Base-by-base conservation (phyloP, 1,139 yeast species). In the Sugiyamaella grinbergsii region DNA sequence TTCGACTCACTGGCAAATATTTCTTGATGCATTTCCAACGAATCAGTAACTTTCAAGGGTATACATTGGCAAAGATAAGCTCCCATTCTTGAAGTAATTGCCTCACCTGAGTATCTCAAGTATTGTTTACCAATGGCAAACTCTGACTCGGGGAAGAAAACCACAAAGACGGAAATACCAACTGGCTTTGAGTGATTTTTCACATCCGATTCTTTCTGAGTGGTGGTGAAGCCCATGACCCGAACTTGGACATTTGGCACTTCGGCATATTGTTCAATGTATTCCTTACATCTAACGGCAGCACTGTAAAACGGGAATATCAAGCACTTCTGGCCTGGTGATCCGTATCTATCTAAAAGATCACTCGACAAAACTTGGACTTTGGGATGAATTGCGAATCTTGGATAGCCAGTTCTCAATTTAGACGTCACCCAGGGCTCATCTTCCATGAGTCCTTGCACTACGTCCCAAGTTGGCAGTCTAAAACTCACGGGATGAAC, bases 101-200 rank as follows among this genome's bases (percentile, higher is more conserved):
- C 96, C 68, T 93, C 98, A 26, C 98, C 98, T 0, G 95, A 76
- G 63, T 90, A 96, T 66, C 91, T 97, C 98, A 98, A 93, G 70
- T 87, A 94, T 60, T 81, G 82, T 65, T 89, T 91, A 28, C 93
- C 93, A 5, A 85, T 65, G 1, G 79, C 68, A 57, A 74, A 81
- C 47, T 78, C 80, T 1, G 70, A 64, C 2, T 76, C 73, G 0
- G 88, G 88, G 61, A 85, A 83, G 60, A 93, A 85, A 1, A 89
- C 87, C 28, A 82, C 86, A 0, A 93, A 86, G 50, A 91, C 78
- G 45, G 78, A 78, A 5, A 90, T 79, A 8, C 10, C 16, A 5
- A 20, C 32, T 26, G 19, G 37, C 56, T 82, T 90, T 19, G 80
- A 72, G 52, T 81, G 74, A 53, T 77, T 78, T 19, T 11, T 26